A percentile compares a stretch with the other conserved stretches of the same genome.
These are phyloP conservation scores for Boechera stricta DNA, from an alignment of 345 rosid genomes.

Conservation along the genomic window DNA sequence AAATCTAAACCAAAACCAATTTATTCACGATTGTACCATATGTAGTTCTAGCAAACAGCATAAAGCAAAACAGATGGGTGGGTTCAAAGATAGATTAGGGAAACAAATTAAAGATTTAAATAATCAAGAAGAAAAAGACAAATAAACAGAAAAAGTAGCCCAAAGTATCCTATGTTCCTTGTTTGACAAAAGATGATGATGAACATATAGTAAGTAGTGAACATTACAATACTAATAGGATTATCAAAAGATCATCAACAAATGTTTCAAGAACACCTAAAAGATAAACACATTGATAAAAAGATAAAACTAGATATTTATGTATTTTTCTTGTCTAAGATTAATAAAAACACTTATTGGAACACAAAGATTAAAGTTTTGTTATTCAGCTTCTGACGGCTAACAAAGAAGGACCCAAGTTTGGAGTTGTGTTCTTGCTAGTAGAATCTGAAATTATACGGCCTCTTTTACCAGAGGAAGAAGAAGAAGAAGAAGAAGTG, in stretches of 20 bases:
- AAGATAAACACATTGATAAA: conserved; percentile 18
- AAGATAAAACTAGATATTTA: conserved; percentile 18
- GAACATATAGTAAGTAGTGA: neutral
- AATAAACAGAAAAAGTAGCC: neutral
- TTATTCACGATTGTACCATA: neutral
- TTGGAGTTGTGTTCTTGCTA: conserved; percentile 46
- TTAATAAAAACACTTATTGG: conserved; percentile 25
- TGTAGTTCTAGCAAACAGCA: neutral
- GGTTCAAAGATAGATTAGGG: neutral
- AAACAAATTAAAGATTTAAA: neutral
- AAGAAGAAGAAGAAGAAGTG: conserved; percentile 50
- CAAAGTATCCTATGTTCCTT: conserved; percentile 19
- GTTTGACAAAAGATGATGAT: neutral
- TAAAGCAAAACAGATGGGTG: neutral
- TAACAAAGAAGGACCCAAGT: conserved; percentile 76
- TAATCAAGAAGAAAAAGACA: conserved; percentile 21
- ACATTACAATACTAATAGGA: conserved; percentile 1
- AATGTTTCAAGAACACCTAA: conserved; percentile 25
- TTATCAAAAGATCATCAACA: conserved; percentile 6
- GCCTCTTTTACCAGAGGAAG: conserved; percentile 47
- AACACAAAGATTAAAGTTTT: neutral
- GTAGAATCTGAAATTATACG: conserved; percentile 42
- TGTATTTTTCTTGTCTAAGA: conserved; percentile 20
- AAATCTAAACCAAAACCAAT: neutral
- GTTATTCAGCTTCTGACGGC: conserved; percentile 56